Conservation (phyloP, 148 eudicot genomes). For the Chenopodium formosanum region DNA sequence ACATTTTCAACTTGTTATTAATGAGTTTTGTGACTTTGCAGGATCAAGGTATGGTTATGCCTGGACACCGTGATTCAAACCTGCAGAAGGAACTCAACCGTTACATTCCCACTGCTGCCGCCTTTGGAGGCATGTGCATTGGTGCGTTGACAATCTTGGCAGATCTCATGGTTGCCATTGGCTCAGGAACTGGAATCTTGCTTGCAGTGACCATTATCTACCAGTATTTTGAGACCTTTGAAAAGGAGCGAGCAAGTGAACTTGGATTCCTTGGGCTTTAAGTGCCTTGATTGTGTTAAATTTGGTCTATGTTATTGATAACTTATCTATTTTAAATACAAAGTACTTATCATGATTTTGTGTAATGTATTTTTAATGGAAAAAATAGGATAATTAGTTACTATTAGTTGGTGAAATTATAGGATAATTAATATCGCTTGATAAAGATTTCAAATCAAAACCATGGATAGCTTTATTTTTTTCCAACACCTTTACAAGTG, state of each 20-base stretch:
- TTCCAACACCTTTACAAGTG: no score
- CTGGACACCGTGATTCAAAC: slow-evolving; percentile 80
- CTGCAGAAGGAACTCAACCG: slow-evolving; percentile 84
- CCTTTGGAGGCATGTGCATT: slow-evolving; percentile 89
- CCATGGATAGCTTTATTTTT: no score
- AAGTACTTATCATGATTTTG: no score
- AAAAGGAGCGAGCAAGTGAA: slow-evolving; percentile 83
- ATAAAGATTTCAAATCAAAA: no score
- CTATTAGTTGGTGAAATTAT: no score
- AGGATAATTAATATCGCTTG: no score
- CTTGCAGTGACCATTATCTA: slow-evolving; percentile 84
- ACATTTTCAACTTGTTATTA: no score
- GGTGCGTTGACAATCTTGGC: slow-evolving; percentile 81
- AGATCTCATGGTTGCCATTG: slow-evolving; percentile 92
- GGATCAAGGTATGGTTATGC: slow-evolving; percentile 97
- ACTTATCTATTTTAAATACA: no score
- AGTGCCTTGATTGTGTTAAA: slow-evolving; percentile 6
- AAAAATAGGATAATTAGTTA: no score
- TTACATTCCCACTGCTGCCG: slow-evolving; percentile 83
- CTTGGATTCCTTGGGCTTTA: slow-evolving; percentile 83
- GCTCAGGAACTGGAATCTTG: slow-evolving; percentile 81
- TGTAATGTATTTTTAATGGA: no score
- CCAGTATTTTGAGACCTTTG: slow-evolving; percentile 82
- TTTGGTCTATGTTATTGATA: no score
- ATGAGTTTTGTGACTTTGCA: slow-evolving; percentile 11